Evolutionary conservation across 2,329 filamentous ascomycete genomes (phyloP).

Genomic region (Calonectria leucothoes): DNA sequence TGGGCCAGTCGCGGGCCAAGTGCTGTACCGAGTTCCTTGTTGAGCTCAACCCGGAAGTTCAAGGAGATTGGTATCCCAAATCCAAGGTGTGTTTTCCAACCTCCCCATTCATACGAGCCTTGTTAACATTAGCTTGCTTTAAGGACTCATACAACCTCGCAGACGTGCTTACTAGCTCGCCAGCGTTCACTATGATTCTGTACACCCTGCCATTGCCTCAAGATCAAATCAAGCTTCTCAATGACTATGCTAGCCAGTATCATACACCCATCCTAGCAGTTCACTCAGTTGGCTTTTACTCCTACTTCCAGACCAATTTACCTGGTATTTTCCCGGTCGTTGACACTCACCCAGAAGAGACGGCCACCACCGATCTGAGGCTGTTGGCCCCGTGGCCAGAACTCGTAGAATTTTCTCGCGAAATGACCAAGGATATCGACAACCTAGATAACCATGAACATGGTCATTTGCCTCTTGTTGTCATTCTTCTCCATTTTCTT

Average conservation of each 20-base stretch:
- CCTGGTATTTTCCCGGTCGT: constrained; percentile 89
- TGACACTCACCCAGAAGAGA: constrained; percentile 93
- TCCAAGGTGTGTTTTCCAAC: constrained; percentile 42
- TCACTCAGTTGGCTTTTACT: constrained; percentile 93
- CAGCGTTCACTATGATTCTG: constrained; percentile 64
- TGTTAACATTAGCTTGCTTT: constrained; percentile 14
- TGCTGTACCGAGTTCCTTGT: constrained; percentile 80
- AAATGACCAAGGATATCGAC: constrained; percentile 77
- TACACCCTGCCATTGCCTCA: constrained; percentile 63
- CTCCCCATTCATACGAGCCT: background rate
- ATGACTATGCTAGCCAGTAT: constrained; percentile 62
- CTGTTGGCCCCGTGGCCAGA: constrained; percentile 89
- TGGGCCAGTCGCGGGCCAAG: constrained; percentile 83
- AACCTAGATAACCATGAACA: constrained; percentile 82
- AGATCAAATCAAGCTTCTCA: constrained; percentile 57
- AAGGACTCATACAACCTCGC: constrained; percentile 50
- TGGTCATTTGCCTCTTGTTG: constrained; percentile 89
- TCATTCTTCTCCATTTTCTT: constrained; percentile 85
- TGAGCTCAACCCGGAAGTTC: constrained; percentile 93
- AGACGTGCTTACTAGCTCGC: constrained; percentile 54
- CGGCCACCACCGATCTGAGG: constrained; percentile 85
- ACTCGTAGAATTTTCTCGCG: constrained; percentile 73
- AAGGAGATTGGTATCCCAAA: constrained; percentile 76
- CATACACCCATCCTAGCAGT: constrained; percentile 82
- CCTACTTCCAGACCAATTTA: constrained; percentile 84